Base-by-base conservation (phyloP, 1,284 basidiomycete genomes). In the Megacollybia platyphylla region DNA sequence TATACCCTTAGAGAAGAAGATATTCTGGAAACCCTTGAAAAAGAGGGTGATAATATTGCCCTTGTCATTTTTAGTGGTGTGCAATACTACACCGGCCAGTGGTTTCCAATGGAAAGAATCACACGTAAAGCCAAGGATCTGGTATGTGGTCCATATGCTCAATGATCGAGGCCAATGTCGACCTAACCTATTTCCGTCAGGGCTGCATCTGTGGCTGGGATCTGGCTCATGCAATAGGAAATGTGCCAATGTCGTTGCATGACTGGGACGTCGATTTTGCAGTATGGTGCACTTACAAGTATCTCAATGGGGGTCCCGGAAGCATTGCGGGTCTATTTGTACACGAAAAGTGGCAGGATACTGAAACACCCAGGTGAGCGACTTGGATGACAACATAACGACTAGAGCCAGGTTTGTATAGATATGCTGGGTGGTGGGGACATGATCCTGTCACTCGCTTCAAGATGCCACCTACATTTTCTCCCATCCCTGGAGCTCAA, bases 41-140 rank as follows among this genome's bases (percentile, higher is more conserved):
- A 75, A 51, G 74, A 92, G 57, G 87, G 86, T 13, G 46, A 66
- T 28, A 68, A 75, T 49, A 89, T 96, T 50, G 87, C 92, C 18
- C 70, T 97, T 40, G 89, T 97, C 44, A 74, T 94, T 49, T 85
- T 97, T 55, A 81, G 84, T 44, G 88, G 90, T 1, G 76, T 96
- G 8, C 94, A 98, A 61, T 98, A 93, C 67, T 97, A 97, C 63
- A 94, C 91, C 8, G 96, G 93, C n/a, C 93, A 98, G 62, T 77
- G 73, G 59, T 97, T 98, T 63, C 84, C 90, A 44, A 89, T 97
- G 65, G 56, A 83, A 55, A 63, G 65, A 18, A 85, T 99, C 55
- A 90, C 91, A 10, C 71, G 70, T 46, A 88, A 85, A 46, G 84
- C 88, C n/a, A 81, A 89, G 57, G 76, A 73, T 47, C 71, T 86